These are phyloP conservation scores for Amanita polypyramis DNA, from an alignment of 768 basidiomycete genomes.

Conservation along the genomic window DNA sequence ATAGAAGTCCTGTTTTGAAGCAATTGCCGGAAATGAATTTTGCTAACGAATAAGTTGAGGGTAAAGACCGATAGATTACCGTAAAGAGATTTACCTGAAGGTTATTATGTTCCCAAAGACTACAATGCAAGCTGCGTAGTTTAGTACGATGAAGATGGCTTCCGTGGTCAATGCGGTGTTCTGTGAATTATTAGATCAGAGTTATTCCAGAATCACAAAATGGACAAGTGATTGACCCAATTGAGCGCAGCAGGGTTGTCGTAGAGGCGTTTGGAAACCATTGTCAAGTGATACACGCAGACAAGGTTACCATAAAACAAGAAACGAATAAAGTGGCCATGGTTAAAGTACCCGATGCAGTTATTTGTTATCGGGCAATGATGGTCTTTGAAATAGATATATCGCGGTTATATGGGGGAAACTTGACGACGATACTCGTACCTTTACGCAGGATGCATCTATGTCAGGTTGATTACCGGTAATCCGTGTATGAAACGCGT, in stretches of 20 bases:
- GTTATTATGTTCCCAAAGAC: background rate
- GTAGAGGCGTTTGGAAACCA: conserved; percentile 44
- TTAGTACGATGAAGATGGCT: background rate
- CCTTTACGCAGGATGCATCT: conserved; percentile 2
- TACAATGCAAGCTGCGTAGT: background rate
- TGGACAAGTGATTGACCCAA: background rate
- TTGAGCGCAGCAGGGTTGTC: background rate
- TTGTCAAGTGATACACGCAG: conserved; percentile 73
- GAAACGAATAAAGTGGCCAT: conserved; percentile 84
- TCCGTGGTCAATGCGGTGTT: background rate
- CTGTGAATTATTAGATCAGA: background rate
- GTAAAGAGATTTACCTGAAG: background rate
- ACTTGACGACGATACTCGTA: conserved; percentile 10
- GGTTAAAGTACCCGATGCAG: conserved; percentile 88
- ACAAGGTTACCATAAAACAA: conserved; percentile 90
- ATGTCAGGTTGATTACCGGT: conserved; percentile 3
- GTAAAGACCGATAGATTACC: background rate
- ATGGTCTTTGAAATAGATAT: conserved; percentile 49
- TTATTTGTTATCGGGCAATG: conserved; percentile 92
- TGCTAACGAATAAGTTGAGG: background rate
- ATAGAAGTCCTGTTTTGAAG: conserved; percentile 86
- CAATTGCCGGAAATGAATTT: conserved; percentile 78
- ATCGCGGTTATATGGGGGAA: background rate
- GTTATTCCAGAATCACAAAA: background rate
- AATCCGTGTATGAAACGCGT: too few species aligned